phyloP scores from a whole-genome alignment of 306 rosid species.

The Begonia loranthoides region DNA sequence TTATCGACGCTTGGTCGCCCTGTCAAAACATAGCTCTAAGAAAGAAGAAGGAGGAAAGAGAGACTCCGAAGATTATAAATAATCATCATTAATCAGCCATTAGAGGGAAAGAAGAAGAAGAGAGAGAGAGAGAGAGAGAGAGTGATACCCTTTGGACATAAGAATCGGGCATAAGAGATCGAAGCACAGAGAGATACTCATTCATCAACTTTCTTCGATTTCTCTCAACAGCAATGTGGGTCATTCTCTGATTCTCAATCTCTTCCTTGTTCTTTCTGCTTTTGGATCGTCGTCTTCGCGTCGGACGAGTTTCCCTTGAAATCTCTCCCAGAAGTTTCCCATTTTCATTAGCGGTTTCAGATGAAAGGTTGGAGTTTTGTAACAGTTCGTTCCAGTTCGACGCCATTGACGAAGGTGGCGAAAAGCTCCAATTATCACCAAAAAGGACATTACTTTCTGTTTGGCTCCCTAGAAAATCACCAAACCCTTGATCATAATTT shows the following conservation, averaged over 20 bases:
- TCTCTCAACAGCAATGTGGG: slow-evolving; percentile 97
- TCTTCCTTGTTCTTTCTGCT: slow-evolving; percentile 69
- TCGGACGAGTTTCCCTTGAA: slow-evolving; percentile 18
- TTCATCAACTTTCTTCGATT: slow-evolving; percentile 91
- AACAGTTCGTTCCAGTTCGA: slow-evolving; percentile 19
- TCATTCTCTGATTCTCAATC: slow-evolving; percentile 93
- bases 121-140: background rate
- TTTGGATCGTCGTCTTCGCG: slow-evolving; percentile 50
- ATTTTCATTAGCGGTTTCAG: slow-evolving; percentile 12
- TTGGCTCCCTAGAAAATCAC: slow-evolving; percentile 37
- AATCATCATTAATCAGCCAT: background rate
- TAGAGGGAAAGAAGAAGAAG: background rate
- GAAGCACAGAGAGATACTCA: slow-evolving; percentile 80
- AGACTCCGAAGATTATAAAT: background rate
- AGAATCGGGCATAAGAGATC: slow-evolving; percentile 80
- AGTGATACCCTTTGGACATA: slow-evolving; percentile 79
- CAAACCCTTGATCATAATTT: slow-evolving; percentile 16
- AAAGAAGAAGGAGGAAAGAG: background rate
- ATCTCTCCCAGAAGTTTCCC: slow-evolving; percentile 3
- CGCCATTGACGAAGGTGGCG: slow-evolving; percentile 33
- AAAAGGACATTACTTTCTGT: slow-evolving; percentile 25
- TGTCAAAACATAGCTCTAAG: slow-evolving; percentile 6
- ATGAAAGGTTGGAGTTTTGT: slow-evolving; percentile 19
- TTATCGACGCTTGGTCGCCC: slow-evolving; percentile 94
- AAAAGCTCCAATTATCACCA: slow-evolving; percentile 19